These are phyloP conservation scores for Pseudogymnoascus pannorum DNA, from an alignment of 2,329 filamentous ascomycete species.

Conservation along the genomic window DNA sequence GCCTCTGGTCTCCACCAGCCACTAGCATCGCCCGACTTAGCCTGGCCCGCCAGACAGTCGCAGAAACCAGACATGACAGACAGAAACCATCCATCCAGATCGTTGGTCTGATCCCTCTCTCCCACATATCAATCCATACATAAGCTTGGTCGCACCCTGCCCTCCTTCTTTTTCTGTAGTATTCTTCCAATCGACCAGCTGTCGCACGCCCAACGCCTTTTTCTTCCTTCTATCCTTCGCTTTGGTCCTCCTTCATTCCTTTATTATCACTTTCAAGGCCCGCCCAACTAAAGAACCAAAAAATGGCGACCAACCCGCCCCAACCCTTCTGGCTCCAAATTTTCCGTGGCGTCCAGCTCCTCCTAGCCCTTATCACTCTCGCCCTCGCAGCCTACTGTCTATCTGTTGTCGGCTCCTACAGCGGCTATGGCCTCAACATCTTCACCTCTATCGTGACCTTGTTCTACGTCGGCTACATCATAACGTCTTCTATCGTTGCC, in stretches of 20 bases:
- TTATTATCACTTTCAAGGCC: neutral
- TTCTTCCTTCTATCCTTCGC: neutral
- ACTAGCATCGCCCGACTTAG: neutral
- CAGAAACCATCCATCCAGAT: neutral
- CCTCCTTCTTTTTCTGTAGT: neutral
- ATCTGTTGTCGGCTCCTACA: neutral
- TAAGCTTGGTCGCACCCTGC: neutral
- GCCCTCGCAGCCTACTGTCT: neutral
- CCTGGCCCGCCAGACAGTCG: neutral
- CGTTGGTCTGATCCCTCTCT: neutral
- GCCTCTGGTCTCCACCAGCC: neutral
- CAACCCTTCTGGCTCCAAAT: neutral
- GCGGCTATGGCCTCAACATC: neutral
- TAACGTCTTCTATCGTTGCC: neutral
- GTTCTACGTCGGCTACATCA: neutral
- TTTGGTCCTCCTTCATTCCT: neutral
- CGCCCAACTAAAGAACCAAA: neutral
- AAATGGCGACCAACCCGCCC: neutral
- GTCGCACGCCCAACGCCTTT: neutral
- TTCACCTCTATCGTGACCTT: neutral
- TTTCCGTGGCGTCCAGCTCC: neutral
- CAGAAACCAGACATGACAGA: constrained; percentile 4
- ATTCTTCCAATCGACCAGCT: neutral
- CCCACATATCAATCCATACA: constrained; percentile 1
- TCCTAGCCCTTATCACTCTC: neutral